Evolutionary conservation across 1,284 basidiomycete genomes (phyloP).

Genomic region (Cerrena zonata): DNA sequence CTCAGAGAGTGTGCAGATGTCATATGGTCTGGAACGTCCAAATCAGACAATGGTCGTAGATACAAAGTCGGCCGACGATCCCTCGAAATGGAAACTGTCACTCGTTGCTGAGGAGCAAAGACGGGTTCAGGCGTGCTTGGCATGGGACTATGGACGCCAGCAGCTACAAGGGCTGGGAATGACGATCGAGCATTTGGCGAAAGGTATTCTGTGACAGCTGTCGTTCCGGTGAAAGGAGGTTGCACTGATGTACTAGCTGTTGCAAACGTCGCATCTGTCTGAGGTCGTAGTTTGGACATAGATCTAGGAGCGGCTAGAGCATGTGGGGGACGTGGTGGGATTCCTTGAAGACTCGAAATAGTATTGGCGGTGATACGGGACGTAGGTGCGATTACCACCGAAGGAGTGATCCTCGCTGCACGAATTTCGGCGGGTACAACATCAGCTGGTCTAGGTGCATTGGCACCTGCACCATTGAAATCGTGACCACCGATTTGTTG

Average conservation of each 20-base stretch:
- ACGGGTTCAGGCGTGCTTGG: constrained; percentile 4
- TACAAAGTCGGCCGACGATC: constrained; percentile 52
- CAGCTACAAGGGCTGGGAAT: background rate
- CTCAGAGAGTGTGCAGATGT: background rate
- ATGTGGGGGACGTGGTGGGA: background rate
- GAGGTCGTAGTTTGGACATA: too few relatives aligned
- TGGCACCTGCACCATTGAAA: constrained; percentile 6
- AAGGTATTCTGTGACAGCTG: too few relatives aligned
- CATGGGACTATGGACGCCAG: background rate
- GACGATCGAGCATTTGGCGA: too few relatives aligned
- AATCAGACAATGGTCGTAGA: constrained; percentile 51
- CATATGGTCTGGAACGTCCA: constrained; percentile 35
- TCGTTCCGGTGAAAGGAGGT: too few relatives aligned
- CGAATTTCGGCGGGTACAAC: background rate
- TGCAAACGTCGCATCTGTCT: too few relatives aligned
- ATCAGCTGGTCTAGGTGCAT: too few relatives aligned
- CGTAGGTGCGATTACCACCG: background rate
- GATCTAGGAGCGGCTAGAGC: too few relatives aligned
- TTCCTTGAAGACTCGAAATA: background rate
- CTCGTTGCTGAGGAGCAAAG: constrained; percentile 34
- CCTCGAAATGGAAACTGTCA: constrained; percentile 48
- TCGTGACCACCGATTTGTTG: constrained; percentile 35
- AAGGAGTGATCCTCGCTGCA: background rate
- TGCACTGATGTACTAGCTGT: too few relatives aligned
- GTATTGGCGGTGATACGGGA: background rate